phyloP scores from a whole-genome alignment of 805 yeast species.

The Teunomyces funiuensis region DNA sequence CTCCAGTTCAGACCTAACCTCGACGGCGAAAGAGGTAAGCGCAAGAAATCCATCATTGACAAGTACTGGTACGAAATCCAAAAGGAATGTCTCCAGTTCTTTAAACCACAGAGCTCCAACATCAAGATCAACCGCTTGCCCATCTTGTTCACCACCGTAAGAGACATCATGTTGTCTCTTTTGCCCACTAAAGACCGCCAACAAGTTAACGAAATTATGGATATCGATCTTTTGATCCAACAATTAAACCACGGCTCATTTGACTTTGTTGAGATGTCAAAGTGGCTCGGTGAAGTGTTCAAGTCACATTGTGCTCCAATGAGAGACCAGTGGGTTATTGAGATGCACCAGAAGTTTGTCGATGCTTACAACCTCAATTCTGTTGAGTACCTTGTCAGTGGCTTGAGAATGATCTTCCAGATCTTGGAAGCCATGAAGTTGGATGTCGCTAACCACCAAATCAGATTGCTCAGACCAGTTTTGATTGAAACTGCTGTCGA shows the following conservation, averaged over 20 bases:
- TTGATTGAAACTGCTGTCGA: constrained; percentile 84
- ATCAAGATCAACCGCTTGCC: constrained; percentile 52
- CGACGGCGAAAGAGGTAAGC: constrained; percentile 85
- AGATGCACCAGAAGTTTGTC: constrained; percentile 64
- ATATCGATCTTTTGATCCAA: constrained; percentile 72
- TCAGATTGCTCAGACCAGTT: constrained; percentile 79
- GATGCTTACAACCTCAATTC: constrained; percentile 48
- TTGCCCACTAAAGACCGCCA: constrained; percentile 75
- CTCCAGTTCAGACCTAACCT: constrained; percentile 87
- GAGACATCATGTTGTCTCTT: constrained; percentile 71
- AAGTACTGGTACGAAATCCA: constrained; percentile 81
- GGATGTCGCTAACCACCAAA: constrained; percentile 94
- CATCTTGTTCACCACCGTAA: constrained; percentile 70
- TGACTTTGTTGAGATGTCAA: constrained; percentile 67
- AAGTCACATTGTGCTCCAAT: constrained; percentile 94
- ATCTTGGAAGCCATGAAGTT: constrained; percentile 92
- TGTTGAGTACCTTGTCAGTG: constrained; percentile 61
- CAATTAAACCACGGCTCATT: constrained; percentile 71
- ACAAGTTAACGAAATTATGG: constrained; percentile 69
- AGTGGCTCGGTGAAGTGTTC: constrained; percentile 74
- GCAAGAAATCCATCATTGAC: constrained; percentile 74
- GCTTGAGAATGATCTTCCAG: constrained; percentile 73
- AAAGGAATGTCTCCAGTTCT: constrained; percentile 57
- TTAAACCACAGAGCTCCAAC: constrained; percentile 11
- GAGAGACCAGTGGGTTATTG: constrained; percentile 88